These are phyloP conservation scores for Podila verticillata DNA, from an alignment of 192 early-diverging fungal species.

Conservation along the genomic window DNA sequence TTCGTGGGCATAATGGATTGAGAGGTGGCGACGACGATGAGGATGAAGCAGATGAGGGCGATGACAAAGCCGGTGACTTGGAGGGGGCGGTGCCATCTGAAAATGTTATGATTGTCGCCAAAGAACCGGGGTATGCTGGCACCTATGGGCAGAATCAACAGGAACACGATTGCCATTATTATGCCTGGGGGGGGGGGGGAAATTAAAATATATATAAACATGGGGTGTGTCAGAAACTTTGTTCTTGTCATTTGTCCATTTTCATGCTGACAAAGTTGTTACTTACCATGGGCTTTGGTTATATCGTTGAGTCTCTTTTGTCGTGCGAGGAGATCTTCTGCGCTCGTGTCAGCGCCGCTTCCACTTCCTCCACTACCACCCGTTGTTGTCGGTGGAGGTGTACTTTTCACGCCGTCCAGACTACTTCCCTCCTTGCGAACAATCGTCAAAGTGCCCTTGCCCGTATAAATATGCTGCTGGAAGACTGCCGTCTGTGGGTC, in stretches of 20 bases:
- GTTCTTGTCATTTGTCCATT: too few relatives aligned
- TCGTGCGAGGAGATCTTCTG: neutral
- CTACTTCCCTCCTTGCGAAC: constrained; percentile 12
- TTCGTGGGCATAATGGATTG: neutral
- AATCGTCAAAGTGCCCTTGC: constrained; percentile 18
- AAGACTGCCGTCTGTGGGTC: constrained; percentile 26
- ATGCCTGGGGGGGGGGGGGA: constrained; percentile 12
- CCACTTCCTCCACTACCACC: neutral
- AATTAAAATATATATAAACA: neutral
- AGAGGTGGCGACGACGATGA: constrained; percentile 16
- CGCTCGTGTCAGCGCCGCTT: neutral
- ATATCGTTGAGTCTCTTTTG: neutral
- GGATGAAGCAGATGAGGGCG: constrained; percentile 8
- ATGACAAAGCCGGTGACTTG: constrained; percentile 25
- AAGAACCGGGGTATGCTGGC: constrained; percentile 34
- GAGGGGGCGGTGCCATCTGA: constrained; percentile 32
- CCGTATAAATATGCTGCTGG: constrained; percentile 13
- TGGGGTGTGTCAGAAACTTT: too few relatives aligned
- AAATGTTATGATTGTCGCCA: constrained; percentile 11
- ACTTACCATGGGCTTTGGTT: constrained; percentile 34
- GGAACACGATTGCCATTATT: constrained; percentile 33
- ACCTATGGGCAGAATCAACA: constrained; percentile 29
- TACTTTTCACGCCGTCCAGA: neutral
- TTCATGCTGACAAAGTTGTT: too few relatives aligned
- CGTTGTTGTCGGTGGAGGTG: neutral